Evolutionary conservation across 306 rosid genomes (phyloP).

Genomic region (Cicer arietinum): DNA sequence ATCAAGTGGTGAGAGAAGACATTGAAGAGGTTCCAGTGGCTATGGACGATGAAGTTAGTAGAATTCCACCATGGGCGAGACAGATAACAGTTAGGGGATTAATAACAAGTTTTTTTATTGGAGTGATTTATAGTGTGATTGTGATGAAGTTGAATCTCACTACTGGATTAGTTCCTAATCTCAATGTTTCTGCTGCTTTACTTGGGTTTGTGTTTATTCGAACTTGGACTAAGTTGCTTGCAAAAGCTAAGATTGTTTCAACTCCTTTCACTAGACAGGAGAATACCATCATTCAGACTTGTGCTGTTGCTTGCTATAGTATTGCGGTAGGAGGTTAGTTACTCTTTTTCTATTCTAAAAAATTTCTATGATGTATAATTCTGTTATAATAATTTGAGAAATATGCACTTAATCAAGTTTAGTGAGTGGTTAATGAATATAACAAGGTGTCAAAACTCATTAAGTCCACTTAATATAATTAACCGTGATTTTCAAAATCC

Average conservation of each 20-base stretch:
- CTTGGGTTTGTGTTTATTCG: slow-evolving; percentile 88
- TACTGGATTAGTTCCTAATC: slow-evolving; percentile 94
- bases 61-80: slow-evolving; percentile 68
- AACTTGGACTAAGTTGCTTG: slow-evolving; percentile 81
- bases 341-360: background rate
- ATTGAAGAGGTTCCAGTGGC: slow-evolving; percentile 52
- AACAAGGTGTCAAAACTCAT: too few relatives aligned
- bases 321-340: slow-evolving; percentile 86
- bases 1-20: slow-evolving; percentile 33
- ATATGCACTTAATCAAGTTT: too few relatives aligned
- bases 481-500: too few relatives aligned
- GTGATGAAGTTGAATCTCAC: slow-evolving; percentile 95
- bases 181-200: slow-evolving; percentile 95
- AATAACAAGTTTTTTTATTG: slow-evolving; percentile 71
- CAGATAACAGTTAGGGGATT: slow-evolving; percentile 89
- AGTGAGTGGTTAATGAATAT: too few relatives aligned
- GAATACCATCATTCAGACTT: slow-evolving; percentile 91
- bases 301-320: slow-evolving; percentile 98
- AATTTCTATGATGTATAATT: background rate
- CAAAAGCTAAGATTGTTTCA: slow-evolving; percentile 78
- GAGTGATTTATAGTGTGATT: slow-evolving; percentile 79
- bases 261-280: slow-evolving; percentile 91
- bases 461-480: too few relatives aligned
- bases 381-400: too few relatives aligned
- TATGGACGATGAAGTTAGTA: slow-evolving; percentile 58